Percentiles rank a stretch among this genome's conserved stretches.
Conservation (phyloP, 2,329 filamentous ascomycete genomes). For the Neonectria neomacrospora region DNA sequence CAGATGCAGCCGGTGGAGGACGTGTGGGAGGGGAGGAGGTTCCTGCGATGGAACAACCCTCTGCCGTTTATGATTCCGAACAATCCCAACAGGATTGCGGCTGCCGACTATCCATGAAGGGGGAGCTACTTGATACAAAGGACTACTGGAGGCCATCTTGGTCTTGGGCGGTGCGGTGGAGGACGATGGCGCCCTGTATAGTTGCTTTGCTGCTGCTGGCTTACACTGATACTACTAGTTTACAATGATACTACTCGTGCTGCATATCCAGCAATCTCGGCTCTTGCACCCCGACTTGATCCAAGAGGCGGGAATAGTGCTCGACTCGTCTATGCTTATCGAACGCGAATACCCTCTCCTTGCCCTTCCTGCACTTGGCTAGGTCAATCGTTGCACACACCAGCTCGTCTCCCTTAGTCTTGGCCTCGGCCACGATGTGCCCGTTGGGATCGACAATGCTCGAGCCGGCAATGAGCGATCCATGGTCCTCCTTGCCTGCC, state of each 20-base stretch:
- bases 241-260: no score
- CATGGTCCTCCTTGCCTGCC: constrained; percentile 59
- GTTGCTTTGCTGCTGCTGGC: neutral
- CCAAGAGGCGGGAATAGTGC: constrained; percentile 53
- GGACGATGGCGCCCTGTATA: neutral
- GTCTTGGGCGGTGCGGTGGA: neutral
- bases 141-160: neutral
- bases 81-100: constrained; percentile 3
- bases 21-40: constrained; percentile 10
- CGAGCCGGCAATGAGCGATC: constrained; percentile 58
- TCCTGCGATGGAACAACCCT: constrained; percentile 12
- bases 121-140: neutral
- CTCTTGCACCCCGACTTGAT: constrained; percentile 51
- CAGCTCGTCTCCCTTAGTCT: constrained; percentile 60
- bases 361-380: constrained; percentile 58
- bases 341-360: constrained; percentile 60
- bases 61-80: constrained; percentile 11
- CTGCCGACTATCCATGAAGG: constrained; percentile 7
- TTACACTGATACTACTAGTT: neutral
- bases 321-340: constrained; percentile 55
- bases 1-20: constrained; percentile 6
- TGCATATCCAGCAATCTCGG: constrained; percentile 7
- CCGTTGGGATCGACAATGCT: constrained; percentile 61
- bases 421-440: constrained; percentile 60
- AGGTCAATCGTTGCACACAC: constrained; percentile 62